Percentiles rank a stretch among this genome's conserved stretches.
Evolutionary conservation across 179 eudicot species (phyloP).

Genomic region (Gypsophila paniculata): DNA sequence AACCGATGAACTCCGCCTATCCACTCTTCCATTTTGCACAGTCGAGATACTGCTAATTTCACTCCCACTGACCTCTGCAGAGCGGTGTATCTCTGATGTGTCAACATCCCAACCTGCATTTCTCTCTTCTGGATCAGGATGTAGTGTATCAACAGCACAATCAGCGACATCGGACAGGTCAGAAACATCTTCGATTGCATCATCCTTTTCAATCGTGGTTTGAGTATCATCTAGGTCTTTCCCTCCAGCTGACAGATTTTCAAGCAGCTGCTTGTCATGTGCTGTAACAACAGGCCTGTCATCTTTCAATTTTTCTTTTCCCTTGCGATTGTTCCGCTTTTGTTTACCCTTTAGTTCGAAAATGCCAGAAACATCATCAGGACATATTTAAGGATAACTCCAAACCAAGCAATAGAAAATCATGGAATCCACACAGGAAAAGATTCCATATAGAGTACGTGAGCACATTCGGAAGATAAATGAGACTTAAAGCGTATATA

Average conservation of each 20-base stretch:
- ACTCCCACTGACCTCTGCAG: slow-evolving; percentile 46
- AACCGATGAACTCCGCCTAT: slow-evolving; percentile 42
- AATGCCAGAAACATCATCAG: slow-evolving; percentile 20
- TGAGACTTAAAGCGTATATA: too few relatives aligned
- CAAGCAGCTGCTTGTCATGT: slow-evolving; percentile 37
- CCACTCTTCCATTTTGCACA: slow-evolving; percentile 61
- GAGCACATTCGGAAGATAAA: too few relatives aligned
- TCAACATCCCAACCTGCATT: slow-evolving; percentile 75
- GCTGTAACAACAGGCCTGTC: slow-evolving; percentile 41
- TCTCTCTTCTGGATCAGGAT: slow-evolving; percentile 72
- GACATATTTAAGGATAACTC: slow-evolving; percentile 10
- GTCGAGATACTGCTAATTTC: slow-evolving; percentile 39
- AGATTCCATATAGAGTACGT: too few relatives aligned
- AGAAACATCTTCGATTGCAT: slow-evolving; percentile 61
- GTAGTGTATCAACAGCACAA: slow-evolving; percentile 45
- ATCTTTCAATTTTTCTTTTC: slow-evolving; percentile 69
- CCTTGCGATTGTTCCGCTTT: slow-evolving; percentile 78
- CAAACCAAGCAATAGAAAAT: too few relatives aligned
- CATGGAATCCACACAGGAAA: too few relatives aligned
- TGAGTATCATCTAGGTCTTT: slow-evolving; percentile 41
- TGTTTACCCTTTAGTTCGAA: slow-evolving; percentile 52
- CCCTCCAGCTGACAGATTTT: slow-evolving; percentile 29
- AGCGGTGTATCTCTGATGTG: slow-evolving; percentile 54
- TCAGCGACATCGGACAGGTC: slow-evolving; percentile 74
- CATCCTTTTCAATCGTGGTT: slow-evolving; percentile 45